Conservation (phyloP, 1,284 basidiomycete species). For the Hemileccinum hortonii region DNA sequence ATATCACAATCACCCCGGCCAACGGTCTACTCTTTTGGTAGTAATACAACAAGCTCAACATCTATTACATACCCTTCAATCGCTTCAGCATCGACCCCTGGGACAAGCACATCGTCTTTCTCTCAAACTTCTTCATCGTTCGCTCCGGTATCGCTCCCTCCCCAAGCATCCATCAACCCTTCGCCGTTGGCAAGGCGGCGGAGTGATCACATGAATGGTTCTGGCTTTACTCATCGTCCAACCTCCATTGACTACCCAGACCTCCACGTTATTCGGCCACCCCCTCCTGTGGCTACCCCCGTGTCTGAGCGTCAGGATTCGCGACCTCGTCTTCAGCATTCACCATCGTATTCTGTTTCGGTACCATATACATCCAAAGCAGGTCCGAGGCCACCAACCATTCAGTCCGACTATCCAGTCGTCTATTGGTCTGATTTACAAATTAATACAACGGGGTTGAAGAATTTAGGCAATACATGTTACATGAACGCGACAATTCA, state of each 20-base stretch:
- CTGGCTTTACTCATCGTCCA: constrained; percentile 48
- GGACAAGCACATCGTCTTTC: constrained; percentile 39
- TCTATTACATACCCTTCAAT: constrained; percentile 49
- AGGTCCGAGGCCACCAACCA: constrained; percentile 54
- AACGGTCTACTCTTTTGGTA: constrained; percentile 34
- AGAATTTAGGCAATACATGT: constrained; percentile 98
- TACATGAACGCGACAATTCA: constrained; percentile 99
- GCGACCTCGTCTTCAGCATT: constrained; percentile 48
- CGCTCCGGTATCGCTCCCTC: constrained; percentile 58
- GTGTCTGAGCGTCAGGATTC: constrained; percentile 68
- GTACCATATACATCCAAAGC: constrained; percentile 13
- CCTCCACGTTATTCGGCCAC: constrained; percentile 69
- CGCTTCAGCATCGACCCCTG: constrained; percentile 29
- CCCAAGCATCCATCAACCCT: constrained; percentile 76
- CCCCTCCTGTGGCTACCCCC: constrained; percentile 70
- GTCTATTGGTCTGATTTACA: constrained; percentile 78
- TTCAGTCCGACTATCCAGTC: constrained; percentile 70
- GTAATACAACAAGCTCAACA: constrained; percentile 28
- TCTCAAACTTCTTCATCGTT: constrained; percentile 27
- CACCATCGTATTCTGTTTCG: constrained; percentile 31
- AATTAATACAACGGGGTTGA: constrained; percentile 84
- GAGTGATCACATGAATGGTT: constrained; percentile 78
- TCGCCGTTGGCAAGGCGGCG: constrained; percentile 68
- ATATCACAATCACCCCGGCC: constrained; percentile 31
- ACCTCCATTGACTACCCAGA: constrained; percentile 79